Base-by-base conservation (phyloP, 768 basidiomycete species). In the Saitozyma podzolica region DNA sequence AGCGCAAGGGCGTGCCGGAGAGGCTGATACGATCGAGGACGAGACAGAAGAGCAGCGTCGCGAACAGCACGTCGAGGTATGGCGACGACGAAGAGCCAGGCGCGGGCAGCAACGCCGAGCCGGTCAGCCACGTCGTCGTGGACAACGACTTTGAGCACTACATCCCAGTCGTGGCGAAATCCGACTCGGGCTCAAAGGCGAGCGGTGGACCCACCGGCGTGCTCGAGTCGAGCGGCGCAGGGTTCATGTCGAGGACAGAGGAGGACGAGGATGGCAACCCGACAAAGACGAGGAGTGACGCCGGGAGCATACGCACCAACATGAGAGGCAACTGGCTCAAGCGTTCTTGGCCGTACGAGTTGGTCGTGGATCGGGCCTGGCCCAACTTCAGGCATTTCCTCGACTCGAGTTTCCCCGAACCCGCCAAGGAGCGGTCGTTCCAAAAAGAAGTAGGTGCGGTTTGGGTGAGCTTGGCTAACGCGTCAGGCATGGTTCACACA, bases 101-200 rank as follows among this genome's bases (percentile, higher is more conserved):
- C 47, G 50, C 7, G 5, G 56, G 42, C 42, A 42, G 8, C 8
- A 64, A 65, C 40, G 59, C 61, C 2, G 75, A 76, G 43, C 78
- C 76, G 6, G 68, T 79, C 29, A 61, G 62, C 5, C 67, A 75
- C 54, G 60, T 72, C 17, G 78, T 77, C 8, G 76, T 79, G 10
- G 78, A 79, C 16, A 66, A 63, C 49, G 66, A 77, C 63, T 74
- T 79, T 54, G 72, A 73, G 4, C 67, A 74, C 9, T 75, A 76
- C 55, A 62, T 66, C 14, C 78, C 78, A 10, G 50, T 54, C 0
- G 57, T 59, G 2, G 66, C 76, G 4, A 72, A 69, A 52, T 69
- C 66, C n/a, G 76, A 78, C 63, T 10, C 11, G 16, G 61, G 53
- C 19, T 70, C 68, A 50, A 67, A 45, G 39, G 59, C 43, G 48